Evolutionary conservation across 2,329 filamentous ascomycete species (phyloP).

Genomic region (Ophiocordyceps camponoti-saundersi): DNA sequence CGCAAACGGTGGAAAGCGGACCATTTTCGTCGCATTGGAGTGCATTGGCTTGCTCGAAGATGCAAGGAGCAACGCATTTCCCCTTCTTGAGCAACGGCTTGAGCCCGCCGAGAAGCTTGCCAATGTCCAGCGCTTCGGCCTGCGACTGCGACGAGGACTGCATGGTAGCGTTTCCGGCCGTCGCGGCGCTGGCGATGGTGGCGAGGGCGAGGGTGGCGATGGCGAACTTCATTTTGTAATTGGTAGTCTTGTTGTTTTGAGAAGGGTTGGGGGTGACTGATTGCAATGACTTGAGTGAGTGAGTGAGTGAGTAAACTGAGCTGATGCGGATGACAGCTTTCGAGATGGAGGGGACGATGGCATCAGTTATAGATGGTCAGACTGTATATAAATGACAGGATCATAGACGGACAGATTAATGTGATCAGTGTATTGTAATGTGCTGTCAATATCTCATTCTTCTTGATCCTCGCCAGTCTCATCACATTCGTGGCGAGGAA

Average conservation of each 20-base stretch:
- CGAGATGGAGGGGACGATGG: too few species aligned
- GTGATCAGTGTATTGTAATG: too few species aligned
- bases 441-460: too few species aligned
- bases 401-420: too few species aligned
- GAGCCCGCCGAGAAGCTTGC: not conserved
- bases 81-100: not conserved
- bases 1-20: not conserved
- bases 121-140: not conserved
- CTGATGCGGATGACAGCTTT: not conserved
- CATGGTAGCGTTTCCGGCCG: not conserved
- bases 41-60: not conserved
- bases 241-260: not conserved
- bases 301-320: not conserved
- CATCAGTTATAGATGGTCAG: too few species aligned
- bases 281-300: not conserved
- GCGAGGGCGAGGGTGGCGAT: constrained; percentile 11
- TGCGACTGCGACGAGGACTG: not conserved
- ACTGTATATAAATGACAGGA: too few species aligned
- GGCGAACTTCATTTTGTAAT: constrained; percentile 8
- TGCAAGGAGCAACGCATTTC: not conserved
- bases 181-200: constrained; percentile 3
- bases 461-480: too few species aligned
- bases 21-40: not conserved
- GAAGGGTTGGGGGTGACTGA: not conserved
- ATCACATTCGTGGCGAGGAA: too few species aligned